These are phyloP conservation scores for Tremella fuciformis DNA, from an alignment of 768 basidiomycete species.

Conservation along the genomic window DNA sequence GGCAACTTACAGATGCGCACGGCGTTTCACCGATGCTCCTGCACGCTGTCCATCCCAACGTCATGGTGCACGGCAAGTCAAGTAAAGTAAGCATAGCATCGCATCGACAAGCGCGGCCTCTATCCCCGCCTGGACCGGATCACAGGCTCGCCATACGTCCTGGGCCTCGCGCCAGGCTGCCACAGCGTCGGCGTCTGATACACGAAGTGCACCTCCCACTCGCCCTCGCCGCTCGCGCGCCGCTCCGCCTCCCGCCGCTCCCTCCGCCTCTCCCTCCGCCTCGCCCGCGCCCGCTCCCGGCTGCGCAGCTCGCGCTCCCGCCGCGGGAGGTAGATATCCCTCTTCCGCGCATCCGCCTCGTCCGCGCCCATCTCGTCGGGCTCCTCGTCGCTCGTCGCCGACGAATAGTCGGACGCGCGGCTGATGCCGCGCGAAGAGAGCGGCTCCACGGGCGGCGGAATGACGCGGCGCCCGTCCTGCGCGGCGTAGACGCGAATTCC, in stretches of 20 bases:
- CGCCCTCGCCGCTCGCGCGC: conserved; percentile 12
- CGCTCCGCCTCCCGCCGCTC: conserved; percentile 11
- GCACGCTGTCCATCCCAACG: too few species aligned
- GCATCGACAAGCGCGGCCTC: too few species aligned
- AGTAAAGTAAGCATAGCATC: too few species aligned
- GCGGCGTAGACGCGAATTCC: conserved; percentile 44
- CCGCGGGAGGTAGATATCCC: conserved; percentile 40
- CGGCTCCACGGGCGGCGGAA: conserved; percentile 38
- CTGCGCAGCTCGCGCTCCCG: conserved; percentile 31
- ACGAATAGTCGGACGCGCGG: conserved; percentile 33
- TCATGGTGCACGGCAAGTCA: too few species aligned
- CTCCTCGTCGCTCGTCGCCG: conserved; percentile 22
- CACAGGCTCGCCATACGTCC: conserved; percentile 45
- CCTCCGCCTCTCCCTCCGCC: conserved; percentile 24
- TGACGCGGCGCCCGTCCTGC: conserved; percentile 26
- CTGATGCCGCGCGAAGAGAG: conserved; percentile 16
- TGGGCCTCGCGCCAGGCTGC: conserved; percentile 38
- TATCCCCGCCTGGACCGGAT: conserved; percentile 21
- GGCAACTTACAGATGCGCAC: too few species aligned
- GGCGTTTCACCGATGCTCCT: too few species aligned
- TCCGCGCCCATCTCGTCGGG: conserved; percentile 24
- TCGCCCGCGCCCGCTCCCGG: conserved; percentile 25
- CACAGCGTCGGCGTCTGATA: conserved; percentile 38
- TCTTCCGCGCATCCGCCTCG: conserved; percentile 27
- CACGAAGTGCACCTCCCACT: conserved; percentile 46